Percentiles rank a stretch among this genome's conserved stretches.
Evolutionary conservation across 2,329 filamentous ascomycete species (phyloP).

Genomic region (Claviceps lovelessii): DNA sequence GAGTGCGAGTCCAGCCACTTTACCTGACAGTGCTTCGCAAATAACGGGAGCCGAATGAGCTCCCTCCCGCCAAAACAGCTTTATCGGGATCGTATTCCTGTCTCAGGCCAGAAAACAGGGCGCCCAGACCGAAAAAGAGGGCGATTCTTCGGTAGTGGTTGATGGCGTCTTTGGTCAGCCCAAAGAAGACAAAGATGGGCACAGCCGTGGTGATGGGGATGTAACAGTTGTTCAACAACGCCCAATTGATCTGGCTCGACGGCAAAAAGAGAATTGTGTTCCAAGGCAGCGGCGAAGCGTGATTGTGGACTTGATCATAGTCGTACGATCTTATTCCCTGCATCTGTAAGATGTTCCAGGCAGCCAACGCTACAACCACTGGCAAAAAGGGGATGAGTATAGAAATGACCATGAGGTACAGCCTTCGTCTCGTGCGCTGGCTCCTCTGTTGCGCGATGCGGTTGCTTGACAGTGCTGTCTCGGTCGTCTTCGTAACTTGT

Average conservation of each 20-base stretch:
- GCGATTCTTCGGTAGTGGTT: constrained; percentile 31
- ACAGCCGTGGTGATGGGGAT: constrained; percentile 32
- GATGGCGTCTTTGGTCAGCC: constrained; percentile 38
- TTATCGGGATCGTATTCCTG: constrained; percentile 25
- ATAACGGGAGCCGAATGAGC: constrained; percentile 11
- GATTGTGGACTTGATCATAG: constrained; percentile 28
- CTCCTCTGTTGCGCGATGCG: constrained; percentile 26
- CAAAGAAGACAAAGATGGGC: constrained; percentile 40
- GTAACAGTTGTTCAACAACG: constrained; percentile 32
- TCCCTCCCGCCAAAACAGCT: constrained; percentile 7
- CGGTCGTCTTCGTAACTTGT: constrained; percentile 27
- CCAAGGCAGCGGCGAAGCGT: constrained; percentile 26
- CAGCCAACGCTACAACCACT: constrained; percentile 26
- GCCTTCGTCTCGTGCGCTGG: constrained; percentile 33
- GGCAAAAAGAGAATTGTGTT: constrained; percentile 31
- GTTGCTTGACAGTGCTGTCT: constrained; percentile 25
- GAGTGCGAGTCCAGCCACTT: neutral
- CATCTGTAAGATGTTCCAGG: constrained; percentile 24
- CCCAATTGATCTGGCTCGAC: constrained; percentile 24
- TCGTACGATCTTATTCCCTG: constrained; percentile 21
- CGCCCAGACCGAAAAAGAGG: constrained; percentile 27
- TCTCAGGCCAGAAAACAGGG: constrained; percentile 27
- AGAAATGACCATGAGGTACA: constrained; percentile 40
- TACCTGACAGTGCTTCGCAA: constrained; percentile 11
- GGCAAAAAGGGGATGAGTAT: constrained; percentile 39